phyloP scores from a whole-genome alignment of 179 eudicot species.

The Actinidia polygama region DNA sequence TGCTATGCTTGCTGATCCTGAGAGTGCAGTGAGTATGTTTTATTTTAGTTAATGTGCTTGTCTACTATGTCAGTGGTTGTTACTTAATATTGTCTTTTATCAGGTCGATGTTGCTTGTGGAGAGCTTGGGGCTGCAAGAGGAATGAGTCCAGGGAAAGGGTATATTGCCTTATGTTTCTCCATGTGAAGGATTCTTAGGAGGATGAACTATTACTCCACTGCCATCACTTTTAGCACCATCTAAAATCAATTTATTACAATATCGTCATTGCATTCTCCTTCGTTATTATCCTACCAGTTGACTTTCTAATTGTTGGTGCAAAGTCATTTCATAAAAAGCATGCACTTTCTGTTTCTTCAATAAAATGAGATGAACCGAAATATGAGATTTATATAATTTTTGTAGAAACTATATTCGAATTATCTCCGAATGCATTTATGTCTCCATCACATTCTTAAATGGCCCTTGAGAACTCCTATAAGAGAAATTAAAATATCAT shows the following conservation, averaged over 20 bases:
- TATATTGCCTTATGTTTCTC: slow-evolving; percentile 30
- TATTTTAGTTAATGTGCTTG: slow-evolving; percentile 21
- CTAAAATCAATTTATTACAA: neutral
- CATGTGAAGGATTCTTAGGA: neutral
- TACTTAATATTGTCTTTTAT: slow-evolving; percentile 29
- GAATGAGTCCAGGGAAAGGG: slow-evolving; percentile 97
- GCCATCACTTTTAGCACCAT: neutral
- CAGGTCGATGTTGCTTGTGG: slow-evolving; percentile 93
- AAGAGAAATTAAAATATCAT: too few relatives aligned
- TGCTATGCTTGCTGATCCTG: slow-evolving; percentile 99
- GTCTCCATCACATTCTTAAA: neutral
- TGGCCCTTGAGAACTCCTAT: neutral
- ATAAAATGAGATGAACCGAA: neutral
- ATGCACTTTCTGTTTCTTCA: neutral
- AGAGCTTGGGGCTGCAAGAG: slow-evolving; percentile 74
- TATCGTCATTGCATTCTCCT: too few relatives aligned
- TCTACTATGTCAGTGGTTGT: slow-evolving; percentile 22
- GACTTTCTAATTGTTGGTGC: neutral
- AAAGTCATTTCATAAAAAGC: neutral
- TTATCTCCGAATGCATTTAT: neutral
- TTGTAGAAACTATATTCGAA: neutral
- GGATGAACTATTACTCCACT: neutral
- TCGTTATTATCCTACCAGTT: neutral
- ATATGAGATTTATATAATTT: slow-evolving; percentile 11
- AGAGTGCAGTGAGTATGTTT: slow-evolving; percentile 91